A percentile compares a stretch with the other conserved stretches of the same genome.
phyloP scores from a whole-genome alignment of 768 basidiomycete genomes.

The Hypholoma sublateritium region DNA sequence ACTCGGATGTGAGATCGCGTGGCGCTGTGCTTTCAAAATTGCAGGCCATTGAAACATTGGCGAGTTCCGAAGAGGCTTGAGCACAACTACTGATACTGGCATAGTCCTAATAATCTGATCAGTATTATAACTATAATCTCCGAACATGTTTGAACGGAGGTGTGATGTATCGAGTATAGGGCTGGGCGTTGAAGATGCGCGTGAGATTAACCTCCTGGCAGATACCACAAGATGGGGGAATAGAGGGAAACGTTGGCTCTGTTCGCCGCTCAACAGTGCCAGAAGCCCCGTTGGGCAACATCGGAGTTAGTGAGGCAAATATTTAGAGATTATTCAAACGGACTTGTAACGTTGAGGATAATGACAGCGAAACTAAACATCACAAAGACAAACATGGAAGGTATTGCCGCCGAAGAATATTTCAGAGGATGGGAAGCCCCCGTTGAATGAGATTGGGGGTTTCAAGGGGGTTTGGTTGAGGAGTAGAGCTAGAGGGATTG shows the following conservation, averaged over 20 bases:
- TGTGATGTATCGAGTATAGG: background rate
- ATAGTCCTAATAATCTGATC: constrained; percentile 38
- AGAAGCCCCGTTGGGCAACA: background rate
- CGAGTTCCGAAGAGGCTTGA: constrained; percentile 53
- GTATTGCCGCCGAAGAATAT: background rate
- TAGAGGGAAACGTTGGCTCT: constrained; percentile 50
- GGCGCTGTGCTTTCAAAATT: background rate
- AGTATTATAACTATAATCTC: background rate
- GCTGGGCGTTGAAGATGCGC: background rate
- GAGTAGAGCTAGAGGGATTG: too few species aligned
- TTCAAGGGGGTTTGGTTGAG: too few species aligned
- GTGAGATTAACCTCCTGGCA: constrained; percentile 42
- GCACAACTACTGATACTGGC: constrained; percentile 55
- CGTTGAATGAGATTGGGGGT: background rate
- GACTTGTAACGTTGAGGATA: constrained; percentile 13
- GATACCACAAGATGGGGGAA: constrained; percentile 58
- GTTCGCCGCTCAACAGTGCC: constrained; percentile 18
- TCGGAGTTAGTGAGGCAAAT: constrained; percentile 20
- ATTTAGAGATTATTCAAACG: constrained; percentile 19
- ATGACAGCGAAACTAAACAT: constrained; percentile 25
- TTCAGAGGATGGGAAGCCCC: background rate
- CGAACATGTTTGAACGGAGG: background rate
- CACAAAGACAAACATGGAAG: background rate
- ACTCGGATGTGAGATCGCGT: background rate
- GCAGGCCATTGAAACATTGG: constrained; percentile 54